Base-by-base conservation (phyloP, 163 green algal genomes). In the Trebouxiophyceae sp. region DNA sequence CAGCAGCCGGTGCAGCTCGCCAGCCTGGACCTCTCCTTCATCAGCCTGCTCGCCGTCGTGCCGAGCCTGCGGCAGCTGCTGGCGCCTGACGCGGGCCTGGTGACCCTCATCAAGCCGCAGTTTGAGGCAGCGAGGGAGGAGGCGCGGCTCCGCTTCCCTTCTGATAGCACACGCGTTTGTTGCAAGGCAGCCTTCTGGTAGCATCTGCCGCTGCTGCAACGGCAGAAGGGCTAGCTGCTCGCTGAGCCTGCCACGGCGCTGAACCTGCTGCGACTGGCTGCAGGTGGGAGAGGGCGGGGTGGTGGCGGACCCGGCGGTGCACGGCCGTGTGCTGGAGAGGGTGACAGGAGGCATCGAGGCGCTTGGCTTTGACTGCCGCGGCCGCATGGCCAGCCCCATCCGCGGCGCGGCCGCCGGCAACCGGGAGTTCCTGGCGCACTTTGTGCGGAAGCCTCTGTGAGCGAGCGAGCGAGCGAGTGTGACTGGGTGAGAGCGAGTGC, bases 1-100 rank as follows among this genome's bases (percentile, higher is more conserved):
- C 20, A 20, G 1, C n/a, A 3, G 8, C 63, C 34, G 2, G 82
- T 96, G 26, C 80, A 97, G 54, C 55, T 98, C 0, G 86, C 90
- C 33, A 95, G 86, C 0, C 84, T 99, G 29, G 93, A 99, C 77
- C 76, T 99, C 26, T 95, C 88, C 20, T 99, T 99, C 82, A 99
- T 99, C 64, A 91, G 77, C 6, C 74, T 96, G 32, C 76, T 96
- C 29, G 94, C 95, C 67, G 90, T 93, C 23, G 62, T 90, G 69
- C 75, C 78, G 24, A 70, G 74, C 23, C 70, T 97, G 19, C 58
- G 56, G 7, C 55, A 69, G 3, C 61, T 94, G 33, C 56, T 95
- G 45, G 63, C 67, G 20, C 78, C 82, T 0, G 54, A 71, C 2
- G 84, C 70, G 2, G 62, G 85, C 30, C 69, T 97, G 26, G 68